Conservation (phyloP, 2,329 filamentous ascomycete species). For the Thermoascus crustaceus region DNA sequence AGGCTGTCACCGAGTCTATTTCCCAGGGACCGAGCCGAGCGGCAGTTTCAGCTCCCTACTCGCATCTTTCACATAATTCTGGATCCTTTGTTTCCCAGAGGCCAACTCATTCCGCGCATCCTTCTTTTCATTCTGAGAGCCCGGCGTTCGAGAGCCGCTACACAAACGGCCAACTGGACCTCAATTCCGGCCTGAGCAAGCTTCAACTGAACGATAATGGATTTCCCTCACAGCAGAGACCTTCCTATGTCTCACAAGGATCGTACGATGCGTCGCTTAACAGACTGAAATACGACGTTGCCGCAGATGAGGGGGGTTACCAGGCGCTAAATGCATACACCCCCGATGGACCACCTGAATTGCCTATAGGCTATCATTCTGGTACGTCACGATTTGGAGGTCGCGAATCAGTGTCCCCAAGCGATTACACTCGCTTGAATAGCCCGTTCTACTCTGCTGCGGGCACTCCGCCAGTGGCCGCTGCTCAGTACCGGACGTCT, state of each 20-base stretch:
- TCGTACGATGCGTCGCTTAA: slow-evolving; percentile 41
- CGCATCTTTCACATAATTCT: slow-evolving; percentile 29
- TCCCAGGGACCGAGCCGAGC: slow-evolving; percentile 16
- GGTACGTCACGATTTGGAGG: slow-evolving; percentile 35
- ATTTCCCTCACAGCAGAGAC: slow-evolving; percentile 27
- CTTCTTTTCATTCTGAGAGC: slow-evolving; percentile 33
- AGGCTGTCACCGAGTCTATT: slow-evolving; percentile 21
- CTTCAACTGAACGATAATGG: slow-evolving; percentile 27
- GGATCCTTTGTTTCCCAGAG: slow-evolving; percentile 25
- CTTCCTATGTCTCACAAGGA: slow-evolving; percentile 23
- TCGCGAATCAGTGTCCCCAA: slow-evolving; percentile 38
- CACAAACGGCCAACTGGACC: slow-evolving; percentile 19
- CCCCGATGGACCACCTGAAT: slow-evolving; percentile 21
- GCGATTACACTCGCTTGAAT: slow-evolving; percentile 39
- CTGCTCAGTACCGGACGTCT: slow-evolving; percentile 35
- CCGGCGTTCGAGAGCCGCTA: slow-evolving; percentile 26
- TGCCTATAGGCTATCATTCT: slow-evolving; percentile 29
- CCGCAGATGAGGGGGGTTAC: slow-evolving; percentile 21
- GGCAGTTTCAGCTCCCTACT: slow-evolving; percentile 18
- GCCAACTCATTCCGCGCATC: slow-evolving; percentile 29
- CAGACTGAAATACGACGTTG: slow-evolving; percentile 34
- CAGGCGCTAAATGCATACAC: slow-evolving; percentile 18
- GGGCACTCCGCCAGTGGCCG: slow-evolving; percentile 33
- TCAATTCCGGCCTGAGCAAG: slow-evolving; percentile 24
- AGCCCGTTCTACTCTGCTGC: slow-evolving; percentile 39